Conservation (phyloP, 2,329 filamentous ascomycete species). For the Aaosphaeria pasadenensis region DNA sequence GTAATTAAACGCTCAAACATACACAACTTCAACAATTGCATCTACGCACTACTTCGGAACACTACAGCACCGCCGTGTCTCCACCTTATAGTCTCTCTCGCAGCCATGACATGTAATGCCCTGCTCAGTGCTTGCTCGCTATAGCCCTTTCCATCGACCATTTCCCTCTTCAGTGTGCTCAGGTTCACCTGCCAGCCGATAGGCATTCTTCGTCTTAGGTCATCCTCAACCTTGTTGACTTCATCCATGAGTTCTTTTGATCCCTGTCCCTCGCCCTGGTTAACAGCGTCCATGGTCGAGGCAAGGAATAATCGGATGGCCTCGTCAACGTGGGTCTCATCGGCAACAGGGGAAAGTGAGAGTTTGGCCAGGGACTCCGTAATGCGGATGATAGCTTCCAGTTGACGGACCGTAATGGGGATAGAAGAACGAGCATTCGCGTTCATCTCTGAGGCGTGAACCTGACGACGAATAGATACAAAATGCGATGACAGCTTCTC, state of each 20-base stretch:
- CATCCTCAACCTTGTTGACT: conserved; percentile 79
- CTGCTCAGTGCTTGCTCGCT: conserved; percentile 82
- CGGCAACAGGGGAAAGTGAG: conserved; percentile 78
- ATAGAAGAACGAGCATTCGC: conserved; percentile 89
- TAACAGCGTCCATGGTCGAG: conserved; percentile 96
- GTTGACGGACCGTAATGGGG: conserved; percentile 93
- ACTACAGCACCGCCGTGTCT: conserved; percentile 73
- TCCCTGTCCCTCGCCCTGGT: conserved; percentile 74
- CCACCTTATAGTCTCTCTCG: conserved; percentile 82
- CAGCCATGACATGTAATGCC: conserved; percentile 79
- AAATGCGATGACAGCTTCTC: conserved; percentile 98
- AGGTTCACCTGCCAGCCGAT: conserved; percentile 95
- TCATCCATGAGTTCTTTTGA: conserved; percentile 91
- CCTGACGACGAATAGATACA: conserved; percentile 90
- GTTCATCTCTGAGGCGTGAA: conserved; percentile 86
- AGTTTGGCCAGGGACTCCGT: conserved; percentile 94
- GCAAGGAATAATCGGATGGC: conserved; percentile 95
- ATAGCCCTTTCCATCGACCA: conserved; percentile 89
- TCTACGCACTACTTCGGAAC: conserved; percentile 66
- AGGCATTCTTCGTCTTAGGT: conserved; percentile 80
- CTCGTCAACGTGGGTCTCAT: conserved; percentile 91
- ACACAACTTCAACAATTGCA: not conserved
- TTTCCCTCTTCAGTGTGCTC: conserved; percentile 80
- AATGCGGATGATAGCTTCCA: conserved; percentile 96
- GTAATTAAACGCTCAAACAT: not conserved